Conservation (phyloP, 768 basidiomycete genomes). For the Tricholoma hemisulphureum region DNA sequence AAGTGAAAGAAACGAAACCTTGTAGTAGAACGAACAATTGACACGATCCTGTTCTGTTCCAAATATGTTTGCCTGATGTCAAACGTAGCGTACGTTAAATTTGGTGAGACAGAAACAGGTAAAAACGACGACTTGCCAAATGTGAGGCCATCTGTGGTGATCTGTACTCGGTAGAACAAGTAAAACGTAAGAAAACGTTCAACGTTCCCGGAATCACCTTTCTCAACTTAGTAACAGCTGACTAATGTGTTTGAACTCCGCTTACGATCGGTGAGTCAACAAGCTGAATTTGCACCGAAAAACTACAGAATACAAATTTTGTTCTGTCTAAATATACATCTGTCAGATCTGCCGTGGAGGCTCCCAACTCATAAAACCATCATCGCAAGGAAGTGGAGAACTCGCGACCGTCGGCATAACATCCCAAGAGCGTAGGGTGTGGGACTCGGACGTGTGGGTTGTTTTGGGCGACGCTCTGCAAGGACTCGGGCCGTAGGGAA, state of each 20-base stretch:
- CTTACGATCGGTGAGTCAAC: too few relatives aligned
- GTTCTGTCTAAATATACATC: background rate
- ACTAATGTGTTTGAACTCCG: background rate
- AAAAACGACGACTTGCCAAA: conserved; percentile 49
- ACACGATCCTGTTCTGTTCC: conserved; percentile 94
- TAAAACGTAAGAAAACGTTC: background rate
- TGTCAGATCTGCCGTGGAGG: conserved; percentile 33
- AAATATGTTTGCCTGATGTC: conserved; percentile 88
- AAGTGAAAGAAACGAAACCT: conserved; percentile 47
- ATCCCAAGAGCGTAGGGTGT: conserved; percentile 32
- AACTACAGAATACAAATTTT: background rate
- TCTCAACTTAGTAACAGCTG: too few relatives aligned
- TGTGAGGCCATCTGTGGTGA: conserved; percentile 61
- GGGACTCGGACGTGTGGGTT: conserved; percentile 16
- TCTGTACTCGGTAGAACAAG: background rate
- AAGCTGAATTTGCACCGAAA: too few relatives aligned
- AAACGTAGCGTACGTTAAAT: background rate
- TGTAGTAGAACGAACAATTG: conserved; percentile 99
- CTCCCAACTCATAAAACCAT: conserved; percentile 65
- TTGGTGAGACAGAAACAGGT: background rate
- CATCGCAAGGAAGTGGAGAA: conserved; percentile 43
- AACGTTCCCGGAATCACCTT: too few relatives aligned
- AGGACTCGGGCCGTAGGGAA: conserved; percentile 11
- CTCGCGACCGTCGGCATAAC: conserved; percentile 22
- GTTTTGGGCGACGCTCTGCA: conserved; percentile 11